Conservation (phyloP, 2,329 filamentous ascomycete species). For the Intubia oerlemansii region DNA sequence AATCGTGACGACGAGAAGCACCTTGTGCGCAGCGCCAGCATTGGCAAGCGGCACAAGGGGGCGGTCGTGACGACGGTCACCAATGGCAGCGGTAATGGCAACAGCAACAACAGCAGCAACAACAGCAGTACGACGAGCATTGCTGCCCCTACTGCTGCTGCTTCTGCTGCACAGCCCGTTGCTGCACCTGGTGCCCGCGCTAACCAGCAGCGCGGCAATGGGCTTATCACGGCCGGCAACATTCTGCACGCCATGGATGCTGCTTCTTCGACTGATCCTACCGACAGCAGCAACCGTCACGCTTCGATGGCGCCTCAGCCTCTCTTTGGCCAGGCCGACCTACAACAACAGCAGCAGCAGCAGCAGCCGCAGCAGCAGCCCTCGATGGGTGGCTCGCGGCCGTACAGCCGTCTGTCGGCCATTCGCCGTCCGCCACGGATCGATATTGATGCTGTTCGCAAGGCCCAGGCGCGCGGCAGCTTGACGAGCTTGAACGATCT, state of each 20-base stretch:
- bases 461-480: constrained; percentile 68
- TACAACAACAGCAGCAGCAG: too few species aligned
- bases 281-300: constrained; percentile 11
- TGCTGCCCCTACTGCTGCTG: too few species aligned
- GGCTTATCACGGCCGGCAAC: constrained; percentile 18
- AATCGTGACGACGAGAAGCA: constrained; percentile 31
- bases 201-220: constrained; percentile 9
- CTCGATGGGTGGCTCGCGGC: too few species aligned
- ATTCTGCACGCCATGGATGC: constrained; percentile 29
- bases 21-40: constrained; percentile 37
- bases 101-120: background rate
- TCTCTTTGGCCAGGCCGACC: constrained; percentile 6
- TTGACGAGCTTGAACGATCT: constrained; percentile 82
- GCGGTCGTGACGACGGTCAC: constrained; percentile 21
- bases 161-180: too few species aligned
- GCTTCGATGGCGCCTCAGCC: constrained; percentile 9
- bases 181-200: too few species aligned
- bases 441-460: constrained; percentile 62
- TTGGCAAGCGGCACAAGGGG: constrained; percentile 38
- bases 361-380: too few species aligned
- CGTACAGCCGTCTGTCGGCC: constrained; percentile 29
- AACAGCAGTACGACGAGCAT: constrained; percentile 10
- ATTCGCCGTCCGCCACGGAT: constrained; percentile 48
- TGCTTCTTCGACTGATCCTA: constrained; percentile 22
- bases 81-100: background rate